Percentiles rank a stretch among this genome's conserved stretches.
Evolutionary conservation across 345 rosid species (phyloP).

Genomic region (Linum lewisii): DNA sequence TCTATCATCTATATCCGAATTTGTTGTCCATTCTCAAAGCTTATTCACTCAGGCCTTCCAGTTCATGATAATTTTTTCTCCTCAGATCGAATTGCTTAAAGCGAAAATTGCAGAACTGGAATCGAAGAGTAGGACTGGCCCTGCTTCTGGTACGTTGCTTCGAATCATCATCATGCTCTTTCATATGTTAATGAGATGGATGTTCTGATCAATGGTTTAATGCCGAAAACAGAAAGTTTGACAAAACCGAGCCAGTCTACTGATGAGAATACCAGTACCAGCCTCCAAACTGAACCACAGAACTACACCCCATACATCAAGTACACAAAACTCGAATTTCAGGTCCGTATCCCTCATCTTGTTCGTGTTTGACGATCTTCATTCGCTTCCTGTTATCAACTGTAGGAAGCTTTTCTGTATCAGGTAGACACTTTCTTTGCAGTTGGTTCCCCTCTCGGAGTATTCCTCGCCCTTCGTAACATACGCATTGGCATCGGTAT

Average conservation of each 20-base stretch:
- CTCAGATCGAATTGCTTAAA: conserved; percentile 57
- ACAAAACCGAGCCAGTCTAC: conserved; percentile 17
- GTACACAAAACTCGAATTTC: conserved; percentile 85
- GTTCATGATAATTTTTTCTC: conserved; percentile 9
- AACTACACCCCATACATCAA: conserved; percentile 74
- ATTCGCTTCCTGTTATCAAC: conserved; percentile 6
- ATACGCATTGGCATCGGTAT: conserved; percentile 88
- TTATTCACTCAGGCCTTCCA: neutral
- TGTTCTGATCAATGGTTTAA: conserved; percentile 10
- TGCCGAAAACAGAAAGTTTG: conserved; percentile 33
- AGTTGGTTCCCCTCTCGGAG: conserved; percentile 98
- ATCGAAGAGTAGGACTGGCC: conserved; percentile 25
- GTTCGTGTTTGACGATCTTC: neutral
- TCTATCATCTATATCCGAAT: conserved; percentile 29
- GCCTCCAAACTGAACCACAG: conserved; percentile 26
- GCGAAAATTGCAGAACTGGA: conserved; percentile 62
- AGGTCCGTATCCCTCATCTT: conserved; percentile 28
- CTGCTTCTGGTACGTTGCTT: conserved; percentile 15
- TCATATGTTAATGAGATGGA: conserved; percentile 6
- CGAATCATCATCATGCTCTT: conserved; percentile 11
- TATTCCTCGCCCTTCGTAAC: conserved; percentile 90
- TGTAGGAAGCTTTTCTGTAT: conserved; percentile 14
- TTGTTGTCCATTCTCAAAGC: neutral
- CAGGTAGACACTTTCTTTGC: conserved; percentile 98
- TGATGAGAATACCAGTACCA: conserved; percentile 21